Evolutionary conservation across 2,329 filamentous ascomycete genomes (phyloP), one percentile per base, ranked within the genome.

Genomic region (Beauveria sp.): DNA sequence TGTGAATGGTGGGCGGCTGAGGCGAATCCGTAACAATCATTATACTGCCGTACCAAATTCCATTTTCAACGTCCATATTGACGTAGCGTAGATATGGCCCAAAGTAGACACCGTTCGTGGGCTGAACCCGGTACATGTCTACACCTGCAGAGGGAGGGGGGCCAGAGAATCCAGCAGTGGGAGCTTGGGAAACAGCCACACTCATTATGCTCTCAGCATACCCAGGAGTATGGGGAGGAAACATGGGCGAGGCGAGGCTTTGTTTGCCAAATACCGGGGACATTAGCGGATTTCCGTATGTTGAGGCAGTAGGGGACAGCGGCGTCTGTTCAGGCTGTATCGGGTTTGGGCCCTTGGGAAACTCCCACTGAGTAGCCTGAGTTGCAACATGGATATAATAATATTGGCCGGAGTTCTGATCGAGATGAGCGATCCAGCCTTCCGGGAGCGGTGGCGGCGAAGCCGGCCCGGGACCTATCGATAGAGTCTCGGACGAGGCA

Each of bases 291-390:
- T 91, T 90, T 63, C 87, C 88, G 67, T 91, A 92, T 0, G 87
- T 88, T 55, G 87, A 91, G 6, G 85, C 85, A 1, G 88, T 88
- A 0, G 93, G 93, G 7, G 93, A 97, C 61, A 97, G 77, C 0
- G 93, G 93, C 18, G 86, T 81, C 16, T 89, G 83, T 63, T 96
- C 92, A 65, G 96, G 84, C 64, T 91, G 90, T 59, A 97, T 80
- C 1, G 93, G 93, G 26, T 91, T 96, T 0, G 92, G 92, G 0
- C 93, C 93, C 75, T 97, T 97, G 30, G 94, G 94, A 67, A 97
- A 97, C 70, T 99, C 94, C 94, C 94, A 99, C 71, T 99, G 94
- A 0, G 94, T 99, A 3, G 92, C 91, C 71, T 97, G 94, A 0
- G 91, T 92, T 1, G 92, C 90, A 34, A 99, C 81, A 72, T 99